Conservation (phyloP, 2,329 filamentous ascomycete genomes). For the Cryphonectria naterciae region DNA sequence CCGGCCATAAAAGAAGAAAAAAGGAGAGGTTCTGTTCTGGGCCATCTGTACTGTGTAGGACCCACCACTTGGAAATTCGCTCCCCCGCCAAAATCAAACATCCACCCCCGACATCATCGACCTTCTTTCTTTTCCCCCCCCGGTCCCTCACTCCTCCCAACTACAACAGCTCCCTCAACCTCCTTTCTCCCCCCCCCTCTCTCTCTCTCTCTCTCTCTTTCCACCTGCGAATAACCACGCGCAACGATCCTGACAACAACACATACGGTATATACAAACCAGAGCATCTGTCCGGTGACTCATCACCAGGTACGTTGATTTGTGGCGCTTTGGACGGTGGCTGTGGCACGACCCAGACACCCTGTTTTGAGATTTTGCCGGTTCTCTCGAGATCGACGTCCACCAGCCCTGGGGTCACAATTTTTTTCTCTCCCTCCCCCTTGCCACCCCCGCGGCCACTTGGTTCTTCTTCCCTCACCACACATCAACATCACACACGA, state of each 20-base stretch:
- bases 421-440: background rate
- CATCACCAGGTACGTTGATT: slow-evolving; percentile 15
- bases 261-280: background rate
- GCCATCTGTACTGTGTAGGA: background rate
- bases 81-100: slow-evolving; percentile 13
- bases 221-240: background rate
- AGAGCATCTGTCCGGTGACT: slow-evolving; percentile 11
- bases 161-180: background rate
- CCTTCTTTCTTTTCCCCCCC: background rate
- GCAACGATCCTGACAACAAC: background rate
- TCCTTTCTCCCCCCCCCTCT: too few species aligned
- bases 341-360: background rate
- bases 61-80: slow-evolving; percentile 12
- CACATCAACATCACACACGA: background rate
- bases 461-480: background rate
- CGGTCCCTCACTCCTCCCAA: background rate
- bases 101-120: slow-evolving; percentile 16
- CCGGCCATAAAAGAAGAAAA: background rate
- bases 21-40: background rate
- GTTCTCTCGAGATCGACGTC: background rate
- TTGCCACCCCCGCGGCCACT: background rate
- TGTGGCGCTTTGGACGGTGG: background rate
- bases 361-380: background rate
- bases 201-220: background rate
- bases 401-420: background rate